Evolutionary conservation across 2,329 filamentous ascomycete genomes (phyloP).

Genomic region (Fusarium multiceps): DNA sequence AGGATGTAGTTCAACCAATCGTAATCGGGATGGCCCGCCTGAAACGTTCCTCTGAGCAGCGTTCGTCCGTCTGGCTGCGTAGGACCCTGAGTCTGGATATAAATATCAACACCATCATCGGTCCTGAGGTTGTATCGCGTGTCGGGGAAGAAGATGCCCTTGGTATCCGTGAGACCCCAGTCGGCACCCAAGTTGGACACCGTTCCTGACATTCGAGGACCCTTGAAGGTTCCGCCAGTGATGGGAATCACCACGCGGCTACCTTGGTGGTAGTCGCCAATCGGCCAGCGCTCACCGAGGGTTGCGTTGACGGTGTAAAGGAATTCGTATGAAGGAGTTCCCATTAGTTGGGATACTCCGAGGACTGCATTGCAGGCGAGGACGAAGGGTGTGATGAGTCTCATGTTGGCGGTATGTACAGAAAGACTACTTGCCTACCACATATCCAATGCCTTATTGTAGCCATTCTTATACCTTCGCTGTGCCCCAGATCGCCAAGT

Average conservation of each 20-base stretch:
- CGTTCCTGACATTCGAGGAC: constrained; percentile 50
- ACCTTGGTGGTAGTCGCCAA: constrained; percentile 40
- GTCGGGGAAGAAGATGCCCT: constrained; percentile 53
- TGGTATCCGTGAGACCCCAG: constrained; percentile 52
- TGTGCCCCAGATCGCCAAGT: constrained; percentile 6
- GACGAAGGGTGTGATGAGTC: constrained; percentile 6
- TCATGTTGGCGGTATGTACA: constrained; percentile 15
- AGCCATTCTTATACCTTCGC: neutral
- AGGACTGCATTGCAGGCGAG: constrained; percentile 5
- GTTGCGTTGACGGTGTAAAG: constrained; percentile 42
- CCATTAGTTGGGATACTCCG: constrained; percentile 23
- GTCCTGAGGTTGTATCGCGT: constrained; percentile 55
- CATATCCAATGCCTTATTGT: rapidly evolving
- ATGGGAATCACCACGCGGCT: constrained; percentile 48
- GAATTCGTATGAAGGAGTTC: constrained; percentile 36
- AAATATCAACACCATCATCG: constrained; percentile 52
- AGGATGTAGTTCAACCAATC: constrained; percentile 53
- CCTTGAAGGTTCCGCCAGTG: constrained; percentile 51
- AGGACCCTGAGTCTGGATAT: constrained; percentile 52
- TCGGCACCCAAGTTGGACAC: constrained; percentile 51
- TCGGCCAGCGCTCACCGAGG: constrained; percentile 35
- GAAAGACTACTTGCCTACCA: too few species aligned
- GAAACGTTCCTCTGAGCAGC: constrained; percentile 48
- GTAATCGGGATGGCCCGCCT: constrained; percentile 51
- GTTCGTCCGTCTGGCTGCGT: constrained; percentile 49